These are phyloP conservation scores for Asterionellopsis glacialis DNA, from an alignment of 108 stramenopile genomes.

Conservation along the genomic window DNA sequence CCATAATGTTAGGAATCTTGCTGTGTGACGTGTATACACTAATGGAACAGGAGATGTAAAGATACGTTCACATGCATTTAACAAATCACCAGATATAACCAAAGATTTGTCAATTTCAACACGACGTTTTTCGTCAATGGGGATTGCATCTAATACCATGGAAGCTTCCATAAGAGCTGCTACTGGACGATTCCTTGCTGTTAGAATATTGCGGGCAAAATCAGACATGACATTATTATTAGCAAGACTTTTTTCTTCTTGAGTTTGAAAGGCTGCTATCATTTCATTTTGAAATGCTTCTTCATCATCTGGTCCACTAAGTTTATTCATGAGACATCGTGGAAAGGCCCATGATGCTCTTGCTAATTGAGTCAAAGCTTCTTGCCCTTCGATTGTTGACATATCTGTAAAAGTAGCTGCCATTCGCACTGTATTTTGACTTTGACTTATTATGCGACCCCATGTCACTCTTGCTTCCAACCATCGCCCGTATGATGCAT, in stretches of 20 bases:
- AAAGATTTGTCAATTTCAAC: constrained; percentile 47
- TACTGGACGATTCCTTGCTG: constrained; percentile 29
- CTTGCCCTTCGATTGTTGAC: constrained; percentile 1
- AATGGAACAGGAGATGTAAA: constrained; percentile 49
- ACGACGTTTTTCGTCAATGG: constrained; percentile 30
- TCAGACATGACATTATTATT: neutral
- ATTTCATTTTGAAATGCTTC: constrained; percentile 25
- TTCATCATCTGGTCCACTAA: constrained; percentile 44
- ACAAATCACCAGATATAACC: constrained; percentile 30
- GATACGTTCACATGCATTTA: constrained; percentile 38
- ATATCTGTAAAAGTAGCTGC: constrained; percentile 29
- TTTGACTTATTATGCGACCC: constrained; percentile 40
- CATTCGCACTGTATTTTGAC: constrained; percentile 49
- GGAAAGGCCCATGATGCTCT: constrained; percentile 36
- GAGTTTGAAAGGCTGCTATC: neutral
- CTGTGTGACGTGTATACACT: constrained; percentile 65
- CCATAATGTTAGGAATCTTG: constrained; percentile 59
- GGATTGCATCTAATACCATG: constrained; percentile 28
- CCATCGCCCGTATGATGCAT: constrained; percentile 63
- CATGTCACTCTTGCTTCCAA: constrained; percentile 49
- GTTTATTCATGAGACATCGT: constrained; percentile 39
- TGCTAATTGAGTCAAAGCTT: constrained; percentile 27
- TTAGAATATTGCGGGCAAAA: neutral
- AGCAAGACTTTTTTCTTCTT: no score
- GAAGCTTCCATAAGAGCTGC: constrained; percentile 40